Evolutionary conservation across 371 early-diverging fungal species (phyloP), one percentile per base, ranked within the genome.

Genomic region (Mucor lusitanicus): DNA sequence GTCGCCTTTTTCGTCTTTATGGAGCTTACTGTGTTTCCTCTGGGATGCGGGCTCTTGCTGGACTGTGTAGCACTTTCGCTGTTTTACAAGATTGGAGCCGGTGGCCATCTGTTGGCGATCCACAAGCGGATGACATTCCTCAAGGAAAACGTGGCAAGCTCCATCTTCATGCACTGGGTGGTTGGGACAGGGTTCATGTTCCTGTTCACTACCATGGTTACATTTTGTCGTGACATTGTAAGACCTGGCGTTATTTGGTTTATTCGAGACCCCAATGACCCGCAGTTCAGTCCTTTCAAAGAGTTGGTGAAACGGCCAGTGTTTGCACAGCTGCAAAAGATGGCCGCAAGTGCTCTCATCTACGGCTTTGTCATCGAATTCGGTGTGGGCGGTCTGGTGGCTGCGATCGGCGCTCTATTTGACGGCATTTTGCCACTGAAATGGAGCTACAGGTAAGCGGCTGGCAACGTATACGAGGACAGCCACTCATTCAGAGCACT

Each of bases 201-300:
- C 68, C 83, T 92, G 63, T 92, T 97, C 83, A 90, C 96, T 2
- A 70, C 84, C 13, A 91, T 94, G 69, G 87, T 97, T 25, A 68
- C 87, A 19, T 74, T 85, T 44, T 91, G 92, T 32, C 88, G 96
- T 27, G 84, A 88, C 32, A 82, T 92, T 25, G 85, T 95, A n/a
- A 90, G 97, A 0, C 92, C 92, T 1, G 96, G 96, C 23, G 93
- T 96, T 25, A 83, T 97, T 81, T 96, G 96, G 96, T 96, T 97
- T 75, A 92, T 97, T 61, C 90, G 97, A 46, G 95, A 97, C 68
- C 97, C 97, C 3, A 93, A 93, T 56, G 96, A 97, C 71, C 94
- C 95, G 6, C 87, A 91, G 19, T 94, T 94, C 75, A 89, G 93
- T 65, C 95, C 97, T 7, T 89, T 97, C 72, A 87, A 89, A 58